These are phyloP conservation scores for Dunaliella primolecta DNA, from an alignment of 139 green algal genomes.

Conservation along the genomic window DNA sequence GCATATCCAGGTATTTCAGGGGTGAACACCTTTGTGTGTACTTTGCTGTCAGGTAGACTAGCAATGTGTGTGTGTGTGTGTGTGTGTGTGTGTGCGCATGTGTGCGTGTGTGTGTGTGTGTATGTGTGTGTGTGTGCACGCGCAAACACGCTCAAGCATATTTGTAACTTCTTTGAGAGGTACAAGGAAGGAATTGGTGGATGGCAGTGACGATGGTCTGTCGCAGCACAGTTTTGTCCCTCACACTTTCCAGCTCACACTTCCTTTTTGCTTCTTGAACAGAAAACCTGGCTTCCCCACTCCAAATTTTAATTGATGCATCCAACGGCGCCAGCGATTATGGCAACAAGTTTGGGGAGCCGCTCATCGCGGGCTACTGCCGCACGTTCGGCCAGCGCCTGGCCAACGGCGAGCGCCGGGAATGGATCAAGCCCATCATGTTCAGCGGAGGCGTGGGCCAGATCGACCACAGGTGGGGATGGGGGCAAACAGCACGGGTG, in stretches of 20 bases:
- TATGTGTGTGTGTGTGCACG: neutral
- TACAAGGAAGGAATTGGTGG: too few relatives aligned
- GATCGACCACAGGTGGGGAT: constrained; percentile 69
- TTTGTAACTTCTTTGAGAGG: too few relatives aligned
- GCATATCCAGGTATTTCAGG: constrained; percentile 27
- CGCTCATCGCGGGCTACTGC: constrained; percentile 90
- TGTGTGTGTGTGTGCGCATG: neutral
- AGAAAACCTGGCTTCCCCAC: constrained; percentile 40
- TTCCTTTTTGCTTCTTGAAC: too few relatives aligned
- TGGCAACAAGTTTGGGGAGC: constrained; percentile 99
- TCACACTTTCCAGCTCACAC: too few relatives aligned
- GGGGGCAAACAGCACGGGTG: neutral
- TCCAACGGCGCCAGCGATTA: constrained; percentile 96
- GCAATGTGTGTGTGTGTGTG: neutral
- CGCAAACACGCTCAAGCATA: neutral
- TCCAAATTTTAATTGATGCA: constrained; percentile 97
- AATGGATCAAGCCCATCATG: constrained; percentile 99
- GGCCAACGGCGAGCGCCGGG: constrained; percentile 81
- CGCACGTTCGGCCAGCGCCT: constrained; percentile 91
- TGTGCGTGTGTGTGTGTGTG: neutral
- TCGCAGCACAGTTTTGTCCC: too few relatives aligned
- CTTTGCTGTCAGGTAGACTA: too few relatives aligned
- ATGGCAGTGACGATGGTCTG: too few relatives aligned
- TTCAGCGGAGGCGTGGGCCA: constrained; percentile 93
- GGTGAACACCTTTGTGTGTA: too few relatives aligned